These are phyloP conservation scores for Talaromyces sp. DNA, from an alignment of 2,329 filamentous ascomycete species.

Conservation along the genomic window DNA sequence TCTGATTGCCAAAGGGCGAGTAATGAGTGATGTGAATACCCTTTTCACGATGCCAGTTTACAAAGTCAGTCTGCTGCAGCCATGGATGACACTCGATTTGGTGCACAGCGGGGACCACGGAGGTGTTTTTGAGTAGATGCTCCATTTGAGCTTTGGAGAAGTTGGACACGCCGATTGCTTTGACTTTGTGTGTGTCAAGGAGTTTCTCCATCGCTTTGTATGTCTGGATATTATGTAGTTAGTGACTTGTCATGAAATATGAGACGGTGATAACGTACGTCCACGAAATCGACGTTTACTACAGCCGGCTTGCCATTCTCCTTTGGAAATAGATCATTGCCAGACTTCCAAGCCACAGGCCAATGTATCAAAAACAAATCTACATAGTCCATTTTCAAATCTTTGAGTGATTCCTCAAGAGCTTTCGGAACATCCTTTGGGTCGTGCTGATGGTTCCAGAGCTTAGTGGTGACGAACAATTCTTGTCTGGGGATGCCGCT, in stretches of 20 bases:
- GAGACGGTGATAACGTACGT: slow-evolving; percentile 30
- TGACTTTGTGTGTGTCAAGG: slow-evolving; percentile 41
- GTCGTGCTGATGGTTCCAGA: slow-evolving; percentile 64
- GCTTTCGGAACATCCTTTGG: slow-evolving; percentile 61
- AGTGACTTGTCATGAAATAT: too few relatives aligned
- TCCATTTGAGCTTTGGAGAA: slow-evolving; percentile 50
- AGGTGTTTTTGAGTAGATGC: slow-evolving; percentile 43
- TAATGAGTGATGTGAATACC: slow-evolving; percentile 56
- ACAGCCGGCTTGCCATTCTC: slow-evolving; percentile 41
- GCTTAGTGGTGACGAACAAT: slow-evolving; percentile 64
- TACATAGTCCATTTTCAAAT: slow-evolving; percentile 63
- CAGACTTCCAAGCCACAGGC: slow-evolving; percentile 53
- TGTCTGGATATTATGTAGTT: slow-evolving; percentile 30
- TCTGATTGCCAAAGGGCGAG: slow-evolving; percentile 55
- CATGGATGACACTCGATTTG: slow-evolving; percentile 54
- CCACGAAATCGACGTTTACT: slow-evolving; percentile 48
- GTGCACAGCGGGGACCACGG: slow-evolving; percentile 47
- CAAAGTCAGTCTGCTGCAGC: slow-evolving; percentile 50
- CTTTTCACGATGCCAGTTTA: slow-evolving; percentile 48
- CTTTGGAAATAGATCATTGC: slow-evolving; percentile 46
- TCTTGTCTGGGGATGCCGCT: slow-evolving; percentile 63
- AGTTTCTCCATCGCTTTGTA: slow-evolving; percentile 51
- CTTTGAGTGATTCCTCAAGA: slow-evolving; percentile 58
- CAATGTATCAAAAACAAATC: slow-evolving; percentile 70
- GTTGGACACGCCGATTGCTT: slow-evolving; percentile 54